phyloP scores from a whole-genome alignment of 2,329 filamentous ascomycete genomes.

The Fusarium sp. region DNA sequence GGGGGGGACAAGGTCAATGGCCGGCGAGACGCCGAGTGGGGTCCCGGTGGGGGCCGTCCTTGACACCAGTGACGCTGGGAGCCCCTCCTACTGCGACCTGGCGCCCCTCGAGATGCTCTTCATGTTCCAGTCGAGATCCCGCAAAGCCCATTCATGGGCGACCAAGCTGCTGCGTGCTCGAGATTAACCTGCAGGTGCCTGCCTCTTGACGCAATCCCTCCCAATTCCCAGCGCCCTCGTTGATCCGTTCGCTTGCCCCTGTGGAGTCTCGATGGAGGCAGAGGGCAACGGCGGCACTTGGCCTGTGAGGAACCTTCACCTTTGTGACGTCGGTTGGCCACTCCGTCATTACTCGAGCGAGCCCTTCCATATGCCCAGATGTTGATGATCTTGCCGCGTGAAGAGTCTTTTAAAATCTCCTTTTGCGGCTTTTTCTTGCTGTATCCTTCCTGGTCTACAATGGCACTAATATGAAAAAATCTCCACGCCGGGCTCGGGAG shows the following conservation, averaged over 20 bases:
- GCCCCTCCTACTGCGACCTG: conserved; percentile 31
- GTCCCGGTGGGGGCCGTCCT: conserved; percentile 35
- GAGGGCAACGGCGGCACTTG: conserved; percentile 27
- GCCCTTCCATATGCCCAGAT: conserved; percentile 2
- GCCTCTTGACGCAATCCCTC: conserved; percentile 6
- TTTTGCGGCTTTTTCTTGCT: conserved; percentile 5
- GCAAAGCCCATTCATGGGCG: conserved; percentile 23
- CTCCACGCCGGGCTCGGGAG: conserved; percentile 16
- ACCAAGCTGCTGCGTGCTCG: conserved; percentile 17
- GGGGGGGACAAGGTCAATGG: conserved; percentile 31
- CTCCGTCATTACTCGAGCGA: conserved; percentile 24
- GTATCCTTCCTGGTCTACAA: not conserved
- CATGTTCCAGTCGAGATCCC: conserved; percentile 8
- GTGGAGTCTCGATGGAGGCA: conserved; percentile 28
- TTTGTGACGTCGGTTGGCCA: conserved; percentile 39
- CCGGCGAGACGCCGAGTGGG: conserved; percentile 42
- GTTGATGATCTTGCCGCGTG: conserved; percentile 10
- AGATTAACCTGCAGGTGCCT: not conserved
- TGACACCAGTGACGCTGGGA: conserved; percentile 34
- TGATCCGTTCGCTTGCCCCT: conserved; percentile 17
- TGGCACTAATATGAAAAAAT: conserved; percentile 4
- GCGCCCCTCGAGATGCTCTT: conserved; percentile 25
- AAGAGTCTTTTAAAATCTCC: conserved; percentile 3
- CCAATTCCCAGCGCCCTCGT: conserved; percentile 17
- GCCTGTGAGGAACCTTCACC: conserved; percentile 22